These are phyloP conservation scores for Suhomyces coccinellae DNA, from an alignment of 1,139 yeast species.

Conservation along the genomic window DNA sequence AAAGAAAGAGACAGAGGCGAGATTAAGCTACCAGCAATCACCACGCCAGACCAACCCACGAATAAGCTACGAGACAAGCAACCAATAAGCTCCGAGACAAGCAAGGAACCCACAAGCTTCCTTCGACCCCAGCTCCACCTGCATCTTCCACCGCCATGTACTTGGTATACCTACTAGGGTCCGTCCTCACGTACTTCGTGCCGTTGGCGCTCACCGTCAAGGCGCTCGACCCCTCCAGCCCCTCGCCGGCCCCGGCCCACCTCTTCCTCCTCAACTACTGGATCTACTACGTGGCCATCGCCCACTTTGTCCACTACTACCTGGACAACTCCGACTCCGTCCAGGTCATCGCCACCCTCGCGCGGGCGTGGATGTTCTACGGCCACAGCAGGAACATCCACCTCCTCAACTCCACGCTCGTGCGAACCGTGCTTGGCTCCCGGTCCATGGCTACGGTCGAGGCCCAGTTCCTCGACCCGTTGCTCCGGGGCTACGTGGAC, in stretches of 20 bases:
- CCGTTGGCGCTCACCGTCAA: constrained; percentile 18
- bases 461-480: constrained; percentile 10
- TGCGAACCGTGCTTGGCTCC: constrained; percentile 5
- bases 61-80: no score
- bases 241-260: constrained; percentile 11
- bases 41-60: no score
- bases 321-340: constrained; percentile 7
- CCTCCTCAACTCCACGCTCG: constrained; percentile 10
- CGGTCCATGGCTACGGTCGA: constrained; percentile 9
- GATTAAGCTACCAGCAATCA: no score
- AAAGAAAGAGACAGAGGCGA: no score
- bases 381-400: constrained; percentile 15
- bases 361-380: constrained; percentile 18
- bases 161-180: constrained; percentile 4
- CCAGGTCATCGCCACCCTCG: constrained; percentile 6
- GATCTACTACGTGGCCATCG: constrained; percentile 16
- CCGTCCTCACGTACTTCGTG: constrained; percentile 13
- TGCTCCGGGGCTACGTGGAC: constrained; percentile 10
- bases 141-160: constrained; percentile 1
- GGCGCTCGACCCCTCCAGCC: constrained; percentile 10
- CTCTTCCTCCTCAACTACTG: constrained; percentile 19
- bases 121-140: background rate
- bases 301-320: constrained; percentile 12
- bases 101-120: no score
- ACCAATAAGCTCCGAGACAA: no score